Conservation (phyloP, 2,329 filamentous ascomycete species). For the Colletotrichum salicis region DNA sequence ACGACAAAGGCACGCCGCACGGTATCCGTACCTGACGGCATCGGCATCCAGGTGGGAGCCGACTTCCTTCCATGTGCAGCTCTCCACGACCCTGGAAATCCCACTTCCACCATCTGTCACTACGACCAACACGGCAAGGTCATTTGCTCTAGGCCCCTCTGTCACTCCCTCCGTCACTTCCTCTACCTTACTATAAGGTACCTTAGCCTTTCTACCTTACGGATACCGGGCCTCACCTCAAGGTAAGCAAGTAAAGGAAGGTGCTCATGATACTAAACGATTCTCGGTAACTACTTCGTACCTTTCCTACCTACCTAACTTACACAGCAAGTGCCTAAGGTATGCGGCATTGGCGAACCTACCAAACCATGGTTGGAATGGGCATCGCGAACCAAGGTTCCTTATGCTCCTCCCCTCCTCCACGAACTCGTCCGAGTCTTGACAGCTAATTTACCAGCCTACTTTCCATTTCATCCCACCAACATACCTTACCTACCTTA, state of each 20-base stretch:
- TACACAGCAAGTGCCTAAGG: not conserved
- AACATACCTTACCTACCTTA: conserved; percentile 4
- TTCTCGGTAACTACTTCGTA: not conserved
- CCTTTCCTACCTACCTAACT: not conserved
- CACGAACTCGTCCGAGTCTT: conserved; percentile 10
- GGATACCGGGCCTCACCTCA: not conserved
- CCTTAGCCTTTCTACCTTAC: no score
- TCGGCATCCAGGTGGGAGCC: not conserved
- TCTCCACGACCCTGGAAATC: conserved; percentile 25
- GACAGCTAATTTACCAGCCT: not conserved
- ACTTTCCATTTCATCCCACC: not conserved
- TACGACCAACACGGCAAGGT: conserved; percentile 2
- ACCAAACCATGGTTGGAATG: not conserved
- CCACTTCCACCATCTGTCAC: not conserved
- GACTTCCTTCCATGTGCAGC: conserved; percentile 12
- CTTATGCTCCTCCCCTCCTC: conserved; percentile 10
- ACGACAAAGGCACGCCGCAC: not conserved
- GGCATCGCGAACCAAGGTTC: conserved; percentile 5
- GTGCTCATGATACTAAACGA: not conserved
- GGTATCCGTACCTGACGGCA: not conserved
- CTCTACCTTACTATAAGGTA: not conserved
- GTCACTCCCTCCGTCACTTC: not conserved
- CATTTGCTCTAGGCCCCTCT: not conserved
- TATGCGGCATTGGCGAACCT: conserved; percentile 4
- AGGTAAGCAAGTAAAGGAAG: not conserved